phyloP scores from a whole-genome alignment of 2,329 filamentous ascomycete genomes.

The Monilinia fructicola region DNA sequence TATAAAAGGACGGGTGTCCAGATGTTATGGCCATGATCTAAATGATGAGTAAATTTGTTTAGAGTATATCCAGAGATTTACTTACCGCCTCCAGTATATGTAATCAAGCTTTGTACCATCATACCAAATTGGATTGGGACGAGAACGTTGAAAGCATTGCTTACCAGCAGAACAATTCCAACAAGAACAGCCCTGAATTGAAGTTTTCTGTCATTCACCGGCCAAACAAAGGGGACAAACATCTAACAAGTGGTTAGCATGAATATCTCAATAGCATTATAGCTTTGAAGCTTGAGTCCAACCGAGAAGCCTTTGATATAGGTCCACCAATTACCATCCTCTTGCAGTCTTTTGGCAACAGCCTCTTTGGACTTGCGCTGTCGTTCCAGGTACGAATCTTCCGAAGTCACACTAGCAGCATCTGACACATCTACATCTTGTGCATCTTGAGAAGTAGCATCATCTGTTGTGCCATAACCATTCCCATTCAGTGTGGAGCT shows the following conservation, averaged over 20 bases:
- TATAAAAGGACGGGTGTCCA: slow-evolving; percentile 55
- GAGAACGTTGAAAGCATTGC: slow-evolving; percentile 72
- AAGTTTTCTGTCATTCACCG: slow-evolving; percentile 62
- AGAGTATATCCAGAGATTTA: not conserved
- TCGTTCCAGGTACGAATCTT: slow-evolving; percentile 55
- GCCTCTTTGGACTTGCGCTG: slow-evolving; percentile 56
- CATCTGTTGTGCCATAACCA: slow-evolving; percentile 36
- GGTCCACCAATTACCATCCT: slow-evolving; percentile 73
- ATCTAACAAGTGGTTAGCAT: slow-evolving; percentile 47
- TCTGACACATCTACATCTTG: slow-evolving; percentile 27
- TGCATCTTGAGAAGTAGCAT: slow-evolving; percentile 27
- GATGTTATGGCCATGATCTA: slow-evolving; percentile 45
- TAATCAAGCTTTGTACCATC: slow-evolving; percentile 68
- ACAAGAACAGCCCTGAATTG: slow-evolving; percentile 69
- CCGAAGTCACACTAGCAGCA: slow-evolving; percentile 42
- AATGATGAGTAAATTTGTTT: slow-evolving; percentile 12
- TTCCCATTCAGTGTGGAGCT: slow-evolving; percentile 30
- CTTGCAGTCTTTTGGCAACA: slow-evolving; percentile 67
- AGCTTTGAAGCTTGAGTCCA: slow-evolving; percentile 24
- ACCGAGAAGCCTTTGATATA: slow-evolving; percentile 72
- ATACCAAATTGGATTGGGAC: slow-evolving; percentile 80
- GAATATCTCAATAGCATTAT: not conserved
- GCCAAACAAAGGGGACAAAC: slow-evolving; percentile 79
- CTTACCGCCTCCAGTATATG: slow-evolving; percentile 41
- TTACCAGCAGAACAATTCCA: slow-evolving; percentile 63